phyloP scores from a whole-genome alignment of 2,329 filamentous ascomycete genomes.

The Calonectria pteridis region DNA sequence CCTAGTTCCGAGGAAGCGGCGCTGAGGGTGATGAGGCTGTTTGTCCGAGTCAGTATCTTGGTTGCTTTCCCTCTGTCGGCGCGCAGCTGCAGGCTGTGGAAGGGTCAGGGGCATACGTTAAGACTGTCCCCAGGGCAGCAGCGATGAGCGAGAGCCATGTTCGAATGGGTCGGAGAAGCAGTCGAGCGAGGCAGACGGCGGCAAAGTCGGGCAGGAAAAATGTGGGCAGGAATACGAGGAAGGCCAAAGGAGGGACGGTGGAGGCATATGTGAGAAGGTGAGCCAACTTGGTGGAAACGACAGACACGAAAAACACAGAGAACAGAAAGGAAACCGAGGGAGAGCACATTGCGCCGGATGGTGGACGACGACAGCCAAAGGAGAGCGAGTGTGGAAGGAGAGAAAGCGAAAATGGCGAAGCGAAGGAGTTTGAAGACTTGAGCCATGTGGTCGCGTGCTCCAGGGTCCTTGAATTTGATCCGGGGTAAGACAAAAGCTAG shows the following conservation, averaged over 20 bases:
- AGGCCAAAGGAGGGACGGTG: conserved; percentile 43
- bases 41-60: conserved; percentile 18
- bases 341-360: conserved; percentile 26
- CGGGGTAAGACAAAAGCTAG: conserved; percentile 19
- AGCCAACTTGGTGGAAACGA: conserved; percentile 45
- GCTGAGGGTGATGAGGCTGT: conserved; percentile 43
- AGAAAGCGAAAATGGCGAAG: conserved; percentile 6
- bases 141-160: conserved; percentile 35
- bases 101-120: conserved; percentile 42
- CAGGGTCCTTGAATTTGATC: conserved; percentile 6
- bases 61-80: not conserved
- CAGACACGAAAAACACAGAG: conserved; percentile 45
- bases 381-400: conserved; percentile 12
- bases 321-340: conserved; percentile 45
- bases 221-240: conserved; percentile 48
- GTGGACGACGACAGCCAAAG: not conserved
- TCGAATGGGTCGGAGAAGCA: conserved; percentile 42
- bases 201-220: conserved; percentile 47
- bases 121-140: conserved; percentile 37
- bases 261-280: conserved; percentile 44
- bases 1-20: conserved; percentile 49
- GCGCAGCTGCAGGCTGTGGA: not conserved
- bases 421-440: conserved; percentile 19
- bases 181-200: conserved; percentile 39
- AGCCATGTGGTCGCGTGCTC: conserved; percentile 21